Evolutionary conservation across 352 stramenopile genomes (phyloP), one percentile per base, ranked within the genome.

Genomic region (Phytophthora citricola): DNA sequence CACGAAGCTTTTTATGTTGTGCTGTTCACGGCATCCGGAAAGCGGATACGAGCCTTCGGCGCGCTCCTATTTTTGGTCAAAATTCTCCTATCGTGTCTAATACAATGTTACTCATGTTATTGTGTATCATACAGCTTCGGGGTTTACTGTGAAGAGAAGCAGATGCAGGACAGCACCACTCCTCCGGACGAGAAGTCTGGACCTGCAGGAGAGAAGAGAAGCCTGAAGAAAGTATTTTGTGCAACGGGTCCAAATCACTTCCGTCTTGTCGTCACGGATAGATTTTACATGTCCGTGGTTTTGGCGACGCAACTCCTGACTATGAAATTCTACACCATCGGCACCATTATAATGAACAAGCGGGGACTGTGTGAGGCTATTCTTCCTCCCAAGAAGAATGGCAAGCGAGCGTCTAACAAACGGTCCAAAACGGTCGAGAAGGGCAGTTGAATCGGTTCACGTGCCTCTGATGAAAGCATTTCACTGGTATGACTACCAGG

Each of bases 1-100:
- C 4, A 36, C 50, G 2, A 40, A 48, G 9, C 36, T 58, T 2
- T 58, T 48, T 12, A 39, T 38, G 14, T 41, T 63, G 29, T 47
- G 17, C 45, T 55, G n/a, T 24, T 51, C 43, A 46, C 8, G 27
- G 40, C 40, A 40, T 67, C 9, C 17, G 57, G 64, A 67, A 51
- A 59, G 39, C 1, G 8, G 14, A 46, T 2, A 26, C 15, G 24
- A 29, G 49, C 49, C 49, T 11, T 15, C 0, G 2, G 34, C 17
- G 17, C 29, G 26, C n/a, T 43, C 29, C 4, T 60, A 51, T 52
- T 49, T 38, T 43, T 49, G 15, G 38, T 7, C 20, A 17, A 60
- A 34, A 24, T 22, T 51, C 4, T 15, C 27, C 26, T 60, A 45
- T 52, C 40, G 29, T 60, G 41, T 52, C 26, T 43, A 5, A 0